Evolutionary conservation across 2,329 filamentous ascomycete genomes (phyloP).

Genomic region (Claviceps quebecensis): DNA sequence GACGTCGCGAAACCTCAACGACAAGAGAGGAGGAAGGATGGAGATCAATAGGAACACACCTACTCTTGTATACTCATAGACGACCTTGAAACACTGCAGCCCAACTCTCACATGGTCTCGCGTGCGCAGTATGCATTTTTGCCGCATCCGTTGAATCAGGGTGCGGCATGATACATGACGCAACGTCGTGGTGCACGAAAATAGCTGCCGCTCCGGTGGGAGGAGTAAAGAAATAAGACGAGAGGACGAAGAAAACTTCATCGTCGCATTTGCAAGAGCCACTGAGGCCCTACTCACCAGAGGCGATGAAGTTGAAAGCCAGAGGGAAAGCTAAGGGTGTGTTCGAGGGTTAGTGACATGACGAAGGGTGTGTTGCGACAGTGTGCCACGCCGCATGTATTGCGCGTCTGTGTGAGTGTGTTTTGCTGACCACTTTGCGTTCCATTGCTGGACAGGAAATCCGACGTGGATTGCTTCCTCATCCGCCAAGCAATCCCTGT

Average conservation of each 20-base stretch:
- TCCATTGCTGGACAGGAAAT: constrained; percentile 63
- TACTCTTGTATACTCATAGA: constrained; percentile 14
- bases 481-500: constrained; percentile 42
- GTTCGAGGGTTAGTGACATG: constrained; percentile 4
- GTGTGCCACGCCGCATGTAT: neutral
- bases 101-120: neutral
- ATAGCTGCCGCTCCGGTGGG: neutral
- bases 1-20: neutral
- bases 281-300: constrained; percentile 57
- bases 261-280: constrained; percentile 2
- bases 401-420: neutral
- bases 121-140: neutral
- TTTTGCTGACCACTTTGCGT: constrained; percentile 64
- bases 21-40: constrained; percentile 16
- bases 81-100: neutral
- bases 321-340: constrained; percentile 51
- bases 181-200: neutral
- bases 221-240: neutral
- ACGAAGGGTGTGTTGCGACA: neutral
- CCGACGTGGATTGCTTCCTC: constrained; percentile 49
- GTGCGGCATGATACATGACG: too few relatives aligned
- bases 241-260: neutral
- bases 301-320: constrained; percentile 81
- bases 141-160: neutral
- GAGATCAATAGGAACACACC: constrained; percentile 29